Conservation (phyloP, 2,329 filamentous ascomycete species). For the Epicoccum nigrum region DNA sequence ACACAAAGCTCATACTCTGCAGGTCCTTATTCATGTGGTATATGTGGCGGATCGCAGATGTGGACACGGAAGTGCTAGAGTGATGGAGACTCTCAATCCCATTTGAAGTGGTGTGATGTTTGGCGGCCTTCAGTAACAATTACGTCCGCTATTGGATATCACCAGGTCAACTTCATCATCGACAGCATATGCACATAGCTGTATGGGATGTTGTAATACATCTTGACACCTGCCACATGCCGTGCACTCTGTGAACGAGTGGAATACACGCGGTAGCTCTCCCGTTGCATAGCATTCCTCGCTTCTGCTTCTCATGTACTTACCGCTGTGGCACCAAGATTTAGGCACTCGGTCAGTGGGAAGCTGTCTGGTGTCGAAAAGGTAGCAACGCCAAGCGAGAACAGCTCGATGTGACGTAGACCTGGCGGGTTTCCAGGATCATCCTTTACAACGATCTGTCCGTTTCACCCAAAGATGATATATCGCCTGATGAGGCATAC, state of each 20-base stretch:
- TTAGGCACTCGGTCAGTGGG: too few species aligned
- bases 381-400: background rate
- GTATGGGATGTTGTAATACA: slow-evolving; percentile 22
- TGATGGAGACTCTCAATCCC: slow-evolving; percentile 6
- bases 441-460: background rate
- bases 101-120: too few species aligned
- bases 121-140: too few species aligned
- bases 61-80: slow-evolving; percentile 66
- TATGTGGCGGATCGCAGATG: slow-evolving; percentile 88
- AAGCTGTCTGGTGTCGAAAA: too few species aligned
- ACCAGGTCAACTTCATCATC: too few species aligned
- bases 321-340: background rate
- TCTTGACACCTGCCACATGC: slow-evolving; percentile 14
- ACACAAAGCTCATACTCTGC: slow-evolving; percentile 7
- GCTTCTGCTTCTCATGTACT: background rate
- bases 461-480: background rate
- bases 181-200: slow-evolving; percentile 2
- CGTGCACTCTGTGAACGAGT: slow-evolving; percentile 12
- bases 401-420: too few species aligned
- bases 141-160: too few species aligned
- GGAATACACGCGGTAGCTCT: slow-evolving; percentile 4
- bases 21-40: slow-evolving; percentile 98
- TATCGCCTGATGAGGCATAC: background rate
- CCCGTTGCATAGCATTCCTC: slow-evolving; percentile 11
- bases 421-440: background rate